Conservation (phyloP, 305 asterid species). For the Salvia sclarea region DNA sequence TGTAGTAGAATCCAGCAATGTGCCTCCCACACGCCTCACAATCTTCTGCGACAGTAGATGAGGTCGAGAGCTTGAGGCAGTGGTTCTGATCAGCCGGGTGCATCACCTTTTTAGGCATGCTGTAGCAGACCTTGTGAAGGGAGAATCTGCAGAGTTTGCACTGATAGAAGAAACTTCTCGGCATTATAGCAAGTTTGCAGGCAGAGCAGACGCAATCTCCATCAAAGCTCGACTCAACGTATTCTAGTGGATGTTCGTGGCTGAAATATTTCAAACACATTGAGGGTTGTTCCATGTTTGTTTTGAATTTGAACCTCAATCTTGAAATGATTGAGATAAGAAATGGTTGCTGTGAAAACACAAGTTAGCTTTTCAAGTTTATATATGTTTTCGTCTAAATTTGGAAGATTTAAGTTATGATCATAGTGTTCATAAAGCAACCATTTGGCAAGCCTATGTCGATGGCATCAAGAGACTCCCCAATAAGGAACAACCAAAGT, state of each 20-base stretch:
- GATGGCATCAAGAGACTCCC: slow-evolving; percentile 30
- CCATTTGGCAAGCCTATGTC: slow-evolving; percentile 30
- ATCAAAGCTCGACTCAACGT: slow-evolving; percentile 12
- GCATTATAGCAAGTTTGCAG: slow-evolving; percentile 42
- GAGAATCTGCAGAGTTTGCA: slow-evolving; percentile 49
- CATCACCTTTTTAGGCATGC: slow-evolving; percentile 46
- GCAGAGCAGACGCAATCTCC: slow-evolving; percentile 38
- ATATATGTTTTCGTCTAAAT: neutral
- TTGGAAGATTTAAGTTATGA: neutral
- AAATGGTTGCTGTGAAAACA: neutral
- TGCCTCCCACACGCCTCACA: slow-evolving; percentile 47
- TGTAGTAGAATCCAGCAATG: slow-evolving; percentile 45
- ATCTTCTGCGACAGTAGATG: slow-evolving; percentile 14
- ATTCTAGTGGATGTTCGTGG: slow-evolving; percentile 47
- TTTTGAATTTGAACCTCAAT: neutral
- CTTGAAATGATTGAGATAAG: neutral
- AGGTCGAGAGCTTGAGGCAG: slow-evolving; percentile 37
- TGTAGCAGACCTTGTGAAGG: slow-evolving; percentile 54
- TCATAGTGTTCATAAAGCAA: neutral
- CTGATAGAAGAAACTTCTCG: slow-evolving; percentile 37
- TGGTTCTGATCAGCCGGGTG: slow-evolving; percentile 51
- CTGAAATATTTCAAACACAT: slow-evolving; percentile 40
- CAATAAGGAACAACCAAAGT: slow-evolving; percentile 11
- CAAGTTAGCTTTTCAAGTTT: neutral
- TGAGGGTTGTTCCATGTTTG: slow-evolving; percentile 31